Conservation (phyloP, 2,329 filamentous ascomycete species). For the Trichoderma breve region DNA sequence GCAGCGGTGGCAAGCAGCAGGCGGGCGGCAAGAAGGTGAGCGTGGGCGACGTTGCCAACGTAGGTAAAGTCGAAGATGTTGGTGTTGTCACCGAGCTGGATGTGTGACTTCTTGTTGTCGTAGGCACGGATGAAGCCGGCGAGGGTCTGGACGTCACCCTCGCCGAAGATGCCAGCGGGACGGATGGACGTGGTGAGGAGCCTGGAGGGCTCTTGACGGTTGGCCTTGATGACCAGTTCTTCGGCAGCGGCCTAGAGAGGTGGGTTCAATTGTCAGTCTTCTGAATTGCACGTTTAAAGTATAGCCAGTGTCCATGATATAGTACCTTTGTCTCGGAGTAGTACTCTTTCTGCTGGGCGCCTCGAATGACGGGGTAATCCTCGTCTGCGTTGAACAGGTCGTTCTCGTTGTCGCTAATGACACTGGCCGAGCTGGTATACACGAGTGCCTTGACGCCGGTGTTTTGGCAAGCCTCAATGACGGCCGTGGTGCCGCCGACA, state of each 20-base stretch:
- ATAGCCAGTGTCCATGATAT: background rate
- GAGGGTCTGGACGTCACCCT: slow-evolving; percentile 77
- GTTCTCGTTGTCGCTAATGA: slow-evolving; percentile 75
- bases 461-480: slow-evolving; percentile 70
- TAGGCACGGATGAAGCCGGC: slow-evolving; percentile 72
- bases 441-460: slow-evolving; percentile 77
- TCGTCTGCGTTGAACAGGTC: slow-evolving; percentile 86
- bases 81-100: slow-evolving; percentile 73
- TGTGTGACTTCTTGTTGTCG: slow-evolving; percentile 63
- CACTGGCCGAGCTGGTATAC: slow-evolving; percentile 86
- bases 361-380: slow-evolving; percentile 71
- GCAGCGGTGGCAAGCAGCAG: slow-evolving; percentile 63
- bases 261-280: background rate
- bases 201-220: slow-evolving; percentile 54
- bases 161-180: slow-evolving; percentile 86
- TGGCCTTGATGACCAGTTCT: slow-evolving; percentile 73
- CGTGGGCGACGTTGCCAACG: slow-evolving; percentile 66
- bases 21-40: slow-evolving; percentile 76
- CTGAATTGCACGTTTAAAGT: background rate
- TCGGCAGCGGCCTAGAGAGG: slow-evolving; percentile 68
- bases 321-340: slow-evolving; percentile 87
- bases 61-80: slow-evolving; percentile 66
- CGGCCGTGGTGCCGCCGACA: slow-evolving; percentile 76
- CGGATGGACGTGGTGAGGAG: slow-evolving; percentile 80
- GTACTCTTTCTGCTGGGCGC: slow-evolving; percentile 69